These are phyloP conservation scores for Chalciporus piperatus DNA, from an alignment of 768 basidiomycete species.

Conservation along the genomic window DNA sequence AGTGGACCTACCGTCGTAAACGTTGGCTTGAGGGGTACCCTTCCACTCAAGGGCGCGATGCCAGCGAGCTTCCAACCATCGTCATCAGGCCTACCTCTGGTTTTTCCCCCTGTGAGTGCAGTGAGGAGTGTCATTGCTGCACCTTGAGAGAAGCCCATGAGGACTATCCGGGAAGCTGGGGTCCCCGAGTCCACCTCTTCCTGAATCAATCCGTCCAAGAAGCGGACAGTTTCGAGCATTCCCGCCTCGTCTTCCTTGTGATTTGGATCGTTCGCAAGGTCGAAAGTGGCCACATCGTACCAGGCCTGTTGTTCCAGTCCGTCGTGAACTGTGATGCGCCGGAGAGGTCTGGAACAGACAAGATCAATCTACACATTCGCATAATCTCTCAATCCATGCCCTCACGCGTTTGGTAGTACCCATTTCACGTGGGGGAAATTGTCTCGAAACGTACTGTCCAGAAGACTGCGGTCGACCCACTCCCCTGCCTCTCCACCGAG, in stretches of 20 bases:
- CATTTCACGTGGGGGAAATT: conserved; percentile 73
- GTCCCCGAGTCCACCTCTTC: conserved; percentile 73
- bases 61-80: conserved; percentile 61
- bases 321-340: conserved; percentile 66
- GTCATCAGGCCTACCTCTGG: neutral
- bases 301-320: conserved; percentile 71
- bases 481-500: conserved; percentile 49
- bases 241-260: conserved; percentile 49
- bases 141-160: conserved; percentile 86
- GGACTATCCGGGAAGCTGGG: conserved; percentile 61
- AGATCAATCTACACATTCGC: neutral
- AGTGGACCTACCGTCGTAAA: conserved; percentile 37
- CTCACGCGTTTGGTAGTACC: conserved; percentile 44
- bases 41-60: conserved; percentile 66
- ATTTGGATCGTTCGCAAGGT: conserved; percentile 34
- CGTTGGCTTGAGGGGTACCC: conserved; percentile 58
- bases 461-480: conserved; percentile 77
- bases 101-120: conserved; percentile 39
- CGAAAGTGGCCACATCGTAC: conserved; percentile 72
- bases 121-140: conserved; percentile 69
- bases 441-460: conserved; percentile 58
- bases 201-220: conserved; percentile 63
- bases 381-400: neutral
- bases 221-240: conserved; percentile 58
- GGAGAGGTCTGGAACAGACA: conserved; percentile 17